Conservation (phyloP, 768 basidiomycete genomes). For the Amanita rimosa region DNA sequence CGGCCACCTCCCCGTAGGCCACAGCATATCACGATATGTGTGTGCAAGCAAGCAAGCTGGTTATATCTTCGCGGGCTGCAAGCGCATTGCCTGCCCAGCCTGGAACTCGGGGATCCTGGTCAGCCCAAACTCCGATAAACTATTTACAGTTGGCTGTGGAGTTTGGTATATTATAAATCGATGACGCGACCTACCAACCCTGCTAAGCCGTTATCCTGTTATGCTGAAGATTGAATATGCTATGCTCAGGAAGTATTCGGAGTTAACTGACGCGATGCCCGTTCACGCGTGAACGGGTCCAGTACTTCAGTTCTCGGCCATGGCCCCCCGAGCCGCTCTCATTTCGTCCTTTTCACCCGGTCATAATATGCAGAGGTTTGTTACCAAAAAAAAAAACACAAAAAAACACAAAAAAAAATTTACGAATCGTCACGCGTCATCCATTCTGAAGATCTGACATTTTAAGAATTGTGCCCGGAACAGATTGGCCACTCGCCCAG, state of each 20-base stretch:
- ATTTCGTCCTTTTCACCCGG: neutral
- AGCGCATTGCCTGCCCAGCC: too few species aligned
- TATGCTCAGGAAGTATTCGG: neutral
- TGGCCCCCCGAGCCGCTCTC: neutral
- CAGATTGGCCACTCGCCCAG: conserved; percentile 63
- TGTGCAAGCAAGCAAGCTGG: too few species aligned
- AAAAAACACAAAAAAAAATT: too few species aligned
- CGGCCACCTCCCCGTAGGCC: neutral
- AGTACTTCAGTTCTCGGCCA: too few species aligned
- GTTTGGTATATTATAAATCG: neutral
- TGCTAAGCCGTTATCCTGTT: too few species aligned
- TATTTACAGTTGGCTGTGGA: neutral
- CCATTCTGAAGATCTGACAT: too few species aligned
- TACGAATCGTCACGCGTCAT: too few species aligned
- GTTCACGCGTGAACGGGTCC: too few species aligned
- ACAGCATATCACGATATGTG: too few species aligned
- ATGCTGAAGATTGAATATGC: too few species aligned
- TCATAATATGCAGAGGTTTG: conserved; percentile 1
- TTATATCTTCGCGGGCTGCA: neutral
- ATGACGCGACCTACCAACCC: conserved; percentile 1
- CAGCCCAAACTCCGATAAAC: neutral
- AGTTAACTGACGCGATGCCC: conserved; percentile 1
- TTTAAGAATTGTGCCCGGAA: conserved; percentile 48
- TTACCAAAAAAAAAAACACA: too few species aligned
- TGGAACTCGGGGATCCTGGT: neutral